Evolutionary conservation across 441 rosid species (phyloP), one percentile per base, ranked within the genome.

Genomic region (Hypseocharis bilobata): DNA sequence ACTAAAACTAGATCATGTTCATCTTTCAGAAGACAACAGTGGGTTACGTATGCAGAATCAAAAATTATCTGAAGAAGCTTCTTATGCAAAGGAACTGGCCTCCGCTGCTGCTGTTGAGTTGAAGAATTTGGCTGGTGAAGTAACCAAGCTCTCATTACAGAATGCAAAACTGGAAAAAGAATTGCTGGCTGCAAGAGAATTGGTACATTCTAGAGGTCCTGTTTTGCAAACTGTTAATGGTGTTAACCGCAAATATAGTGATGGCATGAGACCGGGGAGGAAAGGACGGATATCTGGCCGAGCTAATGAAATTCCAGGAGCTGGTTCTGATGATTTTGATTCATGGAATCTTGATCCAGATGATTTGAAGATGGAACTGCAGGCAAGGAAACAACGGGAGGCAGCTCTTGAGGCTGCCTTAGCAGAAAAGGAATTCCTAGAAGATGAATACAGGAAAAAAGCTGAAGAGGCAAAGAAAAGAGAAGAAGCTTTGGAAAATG

Each of bases 91-190:
- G 79, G 98, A 94, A 80, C 74, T 94, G 75, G 99, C 99, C 1
- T 89, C 99, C 64, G 98, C 96, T 67, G 99, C 99, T 40, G 99
- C 99, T n/a, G 89, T 94, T 73, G 99, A 94, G 83, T 82, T 94
- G 63, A 94, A 94, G 75, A 94, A 91, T 72, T 82, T 94, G 76
- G 98, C 99, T 52, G 83, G 85, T 64, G 98, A 91, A 83, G 96
- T 94, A 62, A 94, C 98, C 63, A 91, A 84, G 72, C 84, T 91
- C 49, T 89, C 99, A 3, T 72, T 86, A 71, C 96, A 88, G 74
- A 91, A 88, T 56, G 84, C 88, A 49, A 94, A 89, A 74, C 77
- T 89, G 54, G 99, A 91, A 70, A 89, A 89, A 70, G 98, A 91
- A 65, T 47, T 91, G 65, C 62, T 74, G 73, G 82, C 88, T 71